These are phyloP conservation scores for Mortierella sp. DNA, from an alignment of 371 early-diverging fungal genomes.

Conservation along the genomic window DNA sequence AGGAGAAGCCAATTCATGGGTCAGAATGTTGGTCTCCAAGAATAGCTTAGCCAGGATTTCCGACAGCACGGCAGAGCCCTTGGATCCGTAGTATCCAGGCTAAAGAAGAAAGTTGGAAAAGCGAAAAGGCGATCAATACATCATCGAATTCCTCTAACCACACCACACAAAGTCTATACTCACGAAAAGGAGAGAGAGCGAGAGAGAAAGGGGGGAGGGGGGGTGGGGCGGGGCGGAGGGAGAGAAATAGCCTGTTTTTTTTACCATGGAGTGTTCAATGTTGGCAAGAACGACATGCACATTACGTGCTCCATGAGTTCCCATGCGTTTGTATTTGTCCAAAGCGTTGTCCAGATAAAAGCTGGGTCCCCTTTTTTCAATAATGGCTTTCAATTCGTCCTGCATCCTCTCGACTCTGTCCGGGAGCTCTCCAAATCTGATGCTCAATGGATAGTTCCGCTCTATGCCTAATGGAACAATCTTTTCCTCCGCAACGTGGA, in stretches of 20 bases:
- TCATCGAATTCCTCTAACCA: too few species aligned
- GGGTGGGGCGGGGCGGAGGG: too few species aligned
- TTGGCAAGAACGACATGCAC: constrained; percentile 55
- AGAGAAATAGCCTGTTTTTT: too few species aligned
- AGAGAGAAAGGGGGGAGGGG: too few species aligned
- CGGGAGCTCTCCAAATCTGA: constrained; percentile 55
- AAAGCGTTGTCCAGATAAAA: constrained; percentile 52
- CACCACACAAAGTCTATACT: too few species aligned
- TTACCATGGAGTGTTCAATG: constrained; percentile 57
- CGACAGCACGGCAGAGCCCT: constrained; percentile 58
- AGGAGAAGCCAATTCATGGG: constrained; percentile 51
- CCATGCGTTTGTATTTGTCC: constrained; percentile 56
- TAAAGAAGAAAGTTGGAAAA: constrained; percentile 22
- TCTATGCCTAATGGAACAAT: constrained; percentile 58
- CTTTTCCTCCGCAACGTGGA: constrained; percentile 59
- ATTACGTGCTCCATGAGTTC: constrained; percentile 61
- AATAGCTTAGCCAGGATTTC: constrained; percentile 55
- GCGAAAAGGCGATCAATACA: constrained; percentile 3
- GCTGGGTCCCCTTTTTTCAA: constrained; percentile 48
- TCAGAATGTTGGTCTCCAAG: constrained; percentile 55
- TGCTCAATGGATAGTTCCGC: constrained; percentile 56
- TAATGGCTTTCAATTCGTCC: constrained; percentile 54
- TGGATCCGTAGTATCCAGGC: constrained; percentile 75
- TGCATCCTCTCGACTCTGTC: constrained; percentile 46
- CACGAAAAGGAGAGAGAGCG: too few species aligned